Evolutionary conservation across 345 rosid species (phyloP).

Genomic region (Eucalyptus marginata): DNA sequence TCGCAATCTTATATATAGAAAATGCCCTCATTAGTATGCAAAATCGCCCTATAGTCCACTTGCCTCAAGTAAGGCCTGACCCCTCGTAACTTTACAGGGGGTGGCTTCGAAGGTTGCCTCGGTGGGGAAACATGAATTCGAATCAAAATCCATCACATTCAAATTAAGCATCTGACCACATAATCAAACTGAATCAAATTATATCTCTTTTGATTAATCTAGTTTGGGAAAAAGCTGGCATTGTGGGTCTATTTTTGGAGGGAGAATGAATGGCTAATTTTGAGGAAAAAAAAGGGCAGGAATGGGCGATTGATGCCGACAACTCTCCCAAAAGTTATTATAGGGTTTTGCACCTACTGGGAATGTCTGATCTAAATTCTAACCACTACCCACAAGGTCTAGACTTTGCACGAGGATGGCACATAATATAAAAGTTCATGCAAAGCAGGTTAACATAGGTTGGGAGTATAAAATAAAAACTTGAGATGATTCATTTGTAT

Average conservation of each 20-base stretch:
- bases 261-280: background rate
- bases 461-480: too few relatives aligned
- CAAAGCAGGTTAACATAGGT: too few relatives aligned
- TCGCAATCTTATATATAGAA: background rate
- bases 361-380: background rate
- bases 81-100: background rate
- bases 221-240: background rate
- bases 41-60: background rate
- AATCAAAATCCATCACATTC: background rate
- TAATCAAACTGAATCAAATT: background rate
- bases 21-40: background rate
- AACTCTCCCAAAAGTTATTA: too few relatives aligned
- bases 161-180: accelerated
- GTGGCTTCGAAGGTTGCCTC: background rate
- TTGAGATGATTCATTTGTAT: too few relatives aligned
- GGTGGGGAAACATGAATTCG: background rate
- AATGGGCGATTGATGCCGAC: background rate
- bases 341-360: background rate
- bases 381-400: background rate
- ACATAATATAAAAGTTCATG: too few relatives aligned
- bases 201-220: background rate
- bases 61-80: background rate
- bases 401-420: too few relatives aligned
- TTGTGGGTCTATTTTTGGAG: background rate
- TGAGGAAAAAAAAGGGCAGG: background rate